Evolutionary conservation across 345 rosid genomes (phyloP).

Genomic region (Eucalyptus melliodora): DNA sequence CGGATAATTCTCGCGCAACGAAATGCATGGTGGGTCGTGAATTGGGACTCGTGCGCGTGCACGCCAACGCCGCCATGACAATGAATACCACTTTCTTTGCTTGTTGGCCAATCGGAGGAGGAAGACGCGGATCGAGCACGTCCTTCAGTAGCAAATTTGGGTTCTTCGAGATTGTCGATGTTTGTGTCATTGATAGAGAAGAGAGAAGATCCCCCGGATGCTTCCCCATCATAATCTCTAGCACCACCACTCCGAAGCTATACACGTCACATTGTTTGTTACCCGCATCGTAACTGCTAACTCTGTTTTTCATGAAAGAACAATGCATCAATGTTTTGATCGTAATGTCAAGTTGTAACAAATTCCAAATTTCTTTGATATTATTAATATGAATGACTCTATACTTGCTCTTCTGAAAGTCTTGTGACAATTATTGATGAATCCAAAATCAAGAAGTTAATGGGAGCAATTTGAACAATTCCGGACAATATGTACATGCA

Average conservation of each 20-base stretch:
- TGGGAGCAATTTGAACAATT: fast-evolving
- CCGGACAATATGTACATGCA: fast-evolving
- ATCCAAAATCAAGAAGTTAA: no score
- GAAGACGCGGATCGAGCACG: slow-evolving; percentile 32
- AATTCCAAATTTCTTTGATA: no score
- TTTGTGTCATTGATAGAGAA: not conserved
- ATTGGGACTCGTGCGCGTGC: slow-evolving; percentile 16
- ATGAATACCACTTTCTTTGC: slow-evolving; percentile 32
- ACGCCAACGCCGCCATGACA: slow-evolving; percentile 25
- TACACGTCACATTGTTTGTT: slow-evolving; percentile 37
- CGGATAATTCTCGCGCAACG: slow-evolving; percentile 40
- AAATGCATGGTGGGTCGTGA: slow-evolving; percentile 36
- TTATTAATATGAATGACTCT: fast-evolving
- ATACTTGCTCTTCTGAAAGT: no score
- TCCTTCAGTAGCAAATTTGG: slow-evolving; percentile 20
- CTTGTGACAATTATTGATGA: no score
- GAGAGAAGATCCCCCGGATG: slow-evolving; percentile 44
- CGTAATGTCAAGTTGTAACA: no score
- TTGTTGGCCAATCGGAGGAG: slow-evolving; percentile 18
- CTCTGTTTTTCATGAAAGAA: not conserved
- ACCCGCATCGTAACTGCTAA: not conserved
- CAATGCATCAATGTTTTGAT: no score
- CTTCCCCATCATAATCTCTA: slow-evolving; percentile 55
- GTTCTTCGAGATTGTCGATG: not conserved
- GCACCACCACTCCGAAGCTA: slow-evolving; percentile 51